These are phyloP conservation scores for Protostelium mycophagum DNA, from an alignment of 78 protist genomes.

Conservation along the genomic window DNA sequence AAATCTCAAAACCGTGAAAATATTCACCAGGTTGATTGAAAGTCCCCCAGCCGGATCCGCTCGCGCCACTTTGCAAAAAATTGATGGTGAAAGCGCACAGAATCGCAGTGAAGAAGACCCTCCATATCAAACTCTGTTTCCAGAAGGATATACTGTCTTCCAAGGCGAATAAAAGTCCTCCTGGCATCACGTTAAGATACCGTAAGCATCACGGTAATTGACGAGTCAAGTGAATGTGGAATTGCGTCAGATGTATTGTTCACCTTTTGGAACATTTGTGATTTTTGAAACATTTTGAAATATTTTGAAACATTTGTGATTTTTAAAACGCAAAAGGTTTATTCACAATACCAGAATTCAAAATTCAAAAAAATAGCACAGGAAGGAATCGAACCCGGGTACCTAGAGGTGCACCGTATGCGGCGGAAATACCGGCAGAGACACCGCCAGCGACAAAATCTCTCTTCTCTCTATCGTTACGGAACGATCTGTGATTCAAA, in stretches of 20 bases:
- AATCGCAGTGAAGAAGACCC: conserved; percentile 76
- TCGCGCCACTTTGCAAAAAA: conserved; percentile 20
- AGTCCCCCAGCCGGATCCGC: neutral
- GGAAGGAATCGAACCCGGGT: too few relatives aligned
- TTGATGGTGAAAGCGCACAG: conserved; percentile 66
- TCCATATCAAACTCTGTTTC: conserved; percentile 79
- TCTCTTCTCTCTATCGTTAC: conserved; percentile 80
- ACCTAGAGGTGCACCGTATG: conserved; percentile 93
- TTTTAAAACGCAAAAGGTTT: too few relatives aligned
- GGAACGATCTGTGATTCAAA: conserved; percentile 49
- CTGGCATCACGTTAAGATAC: too few relatives aligned
- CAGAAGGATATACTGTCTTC: conserved; percentile 89
- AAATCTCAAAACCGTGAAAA: too few relatives aligned
- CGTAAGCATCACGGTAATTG: too few relatives aligned
- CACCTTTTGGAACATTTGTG: too few relatives aligned
- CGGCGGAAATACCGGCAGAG: conserved; percentile 95
- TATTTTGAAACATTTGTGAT: too few relatives aligned
- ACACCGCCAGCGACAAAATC: conserved; percentile 88
- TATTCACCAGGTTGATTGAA: neutral
- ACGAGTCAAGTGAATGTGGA: too few relatives aligned
- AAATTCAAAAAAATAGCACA: too few relatives aligned
- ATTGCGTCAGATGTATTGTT: too few relatives aligned
- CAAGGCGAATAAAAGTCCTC: conserved; percentile 82
- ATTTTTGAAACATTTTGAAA: too few relatives aligned
- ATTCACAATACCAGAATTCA: too few relatives aligned